A percentile compares a stretch with the other conserved stretches of the same genome.
Evolutionary conservation across 257 asterid species (phyloP).

Genomic region (Gardenia jasminoides): DNA sequence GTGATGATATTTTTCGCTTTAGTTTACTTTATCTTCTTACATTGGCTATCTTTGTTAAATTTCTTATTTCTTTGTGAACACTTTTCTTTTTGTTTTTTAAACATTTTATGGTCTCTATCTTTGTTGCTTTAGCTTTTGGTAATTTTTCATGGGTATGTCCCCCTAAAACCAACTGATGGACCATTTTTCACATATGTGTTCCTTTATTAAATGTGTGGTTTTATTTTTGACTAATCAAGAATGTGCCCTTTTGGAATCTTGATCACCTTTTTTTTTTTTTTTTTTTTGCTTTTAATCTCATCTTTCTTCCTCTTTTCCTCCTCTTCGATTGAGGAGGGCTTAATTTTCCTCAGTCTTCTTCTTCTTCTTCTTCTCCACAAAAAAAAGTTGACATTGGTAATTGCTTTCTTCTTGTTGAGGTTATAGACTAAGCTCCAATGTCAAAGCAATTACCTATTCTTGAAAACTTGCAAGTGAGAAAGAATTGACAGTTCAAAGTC

Average conservation of each 20-base stretch:
- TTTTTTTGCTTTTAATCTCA: no score
- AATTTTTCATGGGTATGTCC: conserved; percentile 11
- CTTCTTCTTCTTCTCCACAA: neutral
- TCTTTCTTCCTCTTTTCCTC: neutral
- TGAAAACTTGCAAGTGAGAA: no score
- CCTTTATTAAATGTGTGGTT: neutral
- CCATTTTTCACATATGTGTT: neutral
- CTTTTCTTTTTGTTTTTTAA: conserved; percentile 1
- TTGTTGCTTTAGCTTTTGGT: conserved; percentile 4
- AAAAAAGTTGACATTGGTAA: no score
- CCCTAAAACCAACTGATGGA: conserved; percentile 24
- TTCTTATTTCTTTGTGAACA: neutral
- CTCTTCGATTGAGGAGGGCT: neutral
- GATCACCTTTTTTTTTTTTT: neutral
- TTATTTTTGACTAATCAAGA: conserved; percentile 1
- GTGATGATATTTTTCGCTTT: conserved; percentile 10
- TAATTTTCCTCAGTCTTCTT: neutral
- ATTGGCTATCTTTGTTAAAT: neutral
- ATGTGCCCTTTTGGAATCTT: conserved; percentile 11
- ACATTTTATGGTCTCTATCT: neutral
- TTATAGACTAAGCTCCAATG: no score
- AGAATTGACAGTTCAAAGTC: neutral
- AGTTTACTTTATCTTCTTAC: conserved; percentile 19
- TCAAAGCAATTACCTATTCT: no score
- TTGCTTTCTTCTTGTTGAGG: no score